A percentile compares a stretch with the other conserved stretches of the same genome.
Evolutionary conservation across 164 flowering plant species (phyloP).

Genomic region (Vitis rotundifolia): DNA sequence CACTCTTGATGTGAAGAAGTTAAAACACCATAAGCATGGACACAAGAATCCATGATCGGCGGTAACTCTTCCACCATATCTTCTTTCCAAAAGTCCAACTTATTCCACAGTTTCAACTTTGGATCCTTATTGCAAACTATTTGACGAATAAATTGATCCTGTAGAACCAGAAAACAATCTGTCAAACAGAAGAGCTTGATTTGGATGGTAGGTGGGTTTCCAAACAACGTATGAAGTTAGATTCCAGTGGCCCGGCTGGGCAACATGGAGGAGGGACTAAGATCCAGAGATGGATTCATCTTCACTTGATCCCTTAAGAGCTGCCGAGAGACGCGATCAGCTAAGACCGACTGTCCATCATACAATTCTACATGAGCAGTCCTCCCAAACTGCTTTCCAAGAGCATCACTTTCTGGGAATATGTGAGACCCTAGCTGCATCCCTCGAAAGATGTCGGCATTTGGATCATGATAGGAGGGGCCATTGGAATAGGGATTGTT

Average conservation of each 20-base stretch:
- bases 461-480: slow-evolving; percentile 49
- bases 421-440: slow-evolving; percentile 55
- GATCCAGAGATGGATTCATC: slow-evolving; percentile 51
- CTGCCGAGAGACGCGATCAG: slow-evolving; percentile 77
- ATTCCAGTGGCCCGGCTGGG: slow-evolving; percentile 37
- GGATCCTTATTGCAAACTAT: slow-evolving; percentile 33
- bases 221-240: slow-evolving; percentile 18
- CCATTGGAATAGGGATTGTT: slow-evolving; percentile 38
- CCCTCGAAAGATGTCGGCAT: slow-evolving; percentile 59
- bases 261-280: slow-evolving; percentile 48
- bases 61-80: not conserved
- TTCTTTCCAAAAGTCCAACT: slow-evolving; percentile 22
- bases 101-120: slow-evolving; percentile 22
- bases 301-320: slow-evolving; percentile 62
- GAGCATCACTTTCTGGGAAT: slow-evolving; percentile 50
- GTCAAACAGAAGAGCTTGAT: not conserved
- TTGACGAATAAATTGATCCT: not conserved
- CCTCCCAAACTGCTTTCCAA: slow-evolving; percentile 54
- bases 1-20: too few species aligned
- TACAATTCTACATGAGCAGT: slow-evolving; percentile 42
- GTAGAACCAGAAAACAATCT: not conserved
- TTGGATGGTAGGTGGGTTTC: not conserved
- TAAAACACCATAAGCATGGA: not conserved
- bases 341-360: slow-evolving; percentile 68
- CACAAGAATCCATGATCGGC: not conserved